Evolutionary conservation across 2,329 filamentous ascomycete genomes (phyloP).

Genomic region (Botrytis fragariae): DNA sequence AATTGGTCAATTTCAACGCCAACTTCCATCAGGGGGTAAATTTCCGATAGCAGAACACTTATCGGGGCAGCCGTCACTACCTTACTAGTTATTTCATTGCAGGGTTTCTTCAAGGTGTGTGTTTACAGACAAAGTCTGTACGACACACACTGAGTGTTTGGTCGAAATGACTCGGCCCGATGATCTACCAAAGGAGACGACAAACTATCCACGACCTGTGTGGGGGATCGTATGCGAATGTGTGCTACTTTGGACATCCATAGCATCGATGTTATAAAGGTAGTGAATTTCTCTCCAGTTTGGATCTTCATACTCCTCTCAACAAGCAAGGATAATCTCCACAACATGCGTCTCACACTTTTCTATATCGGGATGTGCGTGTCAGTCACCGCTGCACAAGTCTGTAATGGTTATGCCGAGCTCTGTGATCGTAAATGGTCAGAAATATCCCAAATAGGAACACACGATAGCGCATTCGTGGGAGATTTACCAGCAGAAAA

Average conservation of each 20-base stretch:
- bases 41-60: background rate
- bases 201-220: background rate
- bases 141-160: background rate
- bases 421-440: conserved; percentile 72
- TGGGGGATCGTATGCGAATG: conserved; percentile 5
- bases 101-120: background rate
- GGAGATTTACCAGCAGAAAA: conserved; percentile 43
- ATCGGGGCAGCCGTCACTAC: background rate
- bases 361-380: conserved; percentile 1
- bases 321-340: background rate
- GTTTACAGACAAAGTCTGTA: background rate
- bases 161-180: conserved; percentile 8
- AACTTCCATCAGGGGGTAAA: background rate
- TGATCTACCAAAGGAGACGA: conserved; percentile 7
- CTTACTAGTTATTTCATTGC: background rate
- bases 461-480: conserved; percentile 56
- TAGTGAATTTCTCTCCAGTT: background rate
- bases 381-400: conserved; percentile 2
- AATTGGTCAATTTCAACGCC: background rate
- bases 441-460: conserved; percentile 71
- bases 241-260: background rate
- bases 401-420: conserved; percentile 68
- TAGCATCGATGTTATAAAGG: conserved; percentile 1
- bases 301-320: background rate
- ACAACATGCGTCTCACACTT: conserved; percentile 10